These are phyloP conservation scores for Debaryomyces subglobosus DNA, from an alignment of 1,139 yeast species.

Conservation along the genomic window DNA sequence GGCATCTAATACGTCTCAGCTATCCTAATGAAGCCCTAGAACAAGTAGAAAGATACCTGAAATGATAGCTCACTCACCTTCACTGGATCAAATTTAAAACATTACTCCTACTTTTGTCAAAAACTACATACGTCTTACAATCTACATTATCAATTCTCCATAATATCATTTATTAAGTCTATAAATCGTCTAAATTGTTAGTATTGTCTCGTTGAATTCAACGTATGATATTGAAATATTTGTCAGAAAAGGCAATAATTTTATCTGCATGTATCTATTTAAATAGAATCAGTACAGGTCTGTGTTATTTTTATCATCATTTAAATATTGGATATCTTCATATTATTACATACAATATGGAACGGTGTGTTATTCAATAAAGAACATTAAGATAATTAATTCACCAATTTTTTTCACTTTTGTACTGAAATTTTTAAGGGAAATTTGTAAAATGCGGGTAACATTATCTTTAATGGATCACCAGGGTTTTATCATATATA, in stretches of 20 bases:
- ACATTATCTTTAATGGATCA: neutral
- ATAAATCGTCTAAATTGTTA: slow-evolving; percentile 1
- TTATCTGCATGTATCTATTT: slow-evolving; percentile 34
- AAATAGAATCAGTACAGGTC: slow-evolving; percentile 59
- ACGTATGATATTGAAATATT: neutral
- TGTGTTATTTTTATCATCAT: slow-evolving; percentile 57
- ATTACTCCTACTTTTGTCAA: neutral
- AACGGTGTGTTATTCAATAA: neutral
- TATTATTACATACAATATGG: slow-evolving; percentile 2
- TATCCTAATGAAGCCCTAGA: too few relatives aligned
- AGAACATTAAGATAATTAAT: neutral
- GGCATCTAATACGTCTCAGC: too few relatives aligned
- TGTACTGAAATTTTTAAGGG: neutral
- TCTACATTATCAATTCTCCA: neutral
- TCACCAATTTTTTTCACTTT: neutral
- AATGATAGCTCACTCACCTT: too few relatives aligned
- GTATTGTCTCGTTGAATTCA: slow-evolving; percentile 8
- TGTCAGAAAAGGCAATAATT: slow-evolving; percentile 36
- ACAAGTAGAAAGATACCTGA: too few relatives aligned
- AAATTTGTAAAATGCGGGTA: slow-evolving; percentile 5
- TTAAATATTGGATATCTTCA: neutral
- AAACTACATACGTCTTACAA: neutral
- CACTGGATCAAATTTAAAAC: too few relatives aligned
- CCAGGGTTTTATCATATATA: slow-evolving; percentile 3
- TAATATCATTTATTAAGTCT: slow-evolving; percentile 4